These are phyloP conservation scores for Auricularia auricula-judae DNA, from an alignment of 768 basidiomycete species.

Conservation along the genomic window DNA sequence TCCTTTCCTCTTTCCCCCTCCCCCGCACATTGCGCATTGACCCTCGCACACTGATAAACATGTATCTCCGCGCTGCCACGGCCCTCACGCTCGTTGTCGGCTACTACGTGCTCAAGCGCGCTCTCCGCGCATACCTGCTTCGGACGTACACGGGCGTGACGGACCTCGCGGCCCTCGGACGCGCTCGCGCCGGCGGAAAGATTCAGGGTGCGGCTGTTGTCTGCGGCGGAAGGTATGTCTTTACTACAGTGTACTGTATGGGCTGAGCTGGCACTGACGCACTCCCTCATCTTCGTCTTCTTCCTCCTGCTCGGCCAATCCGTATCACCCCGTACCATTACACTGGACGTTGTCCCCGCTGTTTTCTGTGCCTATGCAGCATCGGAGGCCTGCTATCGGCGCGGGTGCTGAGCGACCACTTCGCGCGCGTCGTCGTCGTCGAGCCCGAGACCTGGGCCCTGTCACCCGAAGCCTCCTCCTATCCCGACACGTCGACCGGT, in stretches of 20 bases:
- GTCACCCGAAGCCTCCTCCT: not conserved
- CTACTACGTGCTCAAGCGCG: not conserved
- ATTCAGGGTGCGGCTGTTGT: not conserved
- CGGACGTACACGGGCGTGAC: not conserved
- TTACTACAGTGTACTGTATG: no score
- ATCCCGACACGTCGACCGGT: not conserved
- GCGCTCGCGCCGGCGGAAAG: not conserved
- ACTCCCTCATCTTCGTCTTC: no score
- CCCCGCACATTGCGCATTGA: no score
- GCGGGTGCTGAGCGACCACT: conserved; percentile 4
- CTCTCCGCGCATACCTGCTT: not conserved
- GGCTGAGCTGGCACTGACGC: no score
- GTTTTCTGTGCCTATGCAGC: not conserved
- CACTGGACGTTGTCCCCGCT: not conserved
- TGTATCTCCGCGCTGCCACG: no score
- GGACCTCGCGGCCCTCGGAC: not conserved
- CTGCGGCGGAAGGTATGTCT: not conserved
- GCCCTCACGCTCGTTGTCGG: no score
- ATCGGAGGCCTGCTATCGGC: conserved; percentile 4
- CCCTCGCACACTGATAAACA: no score
- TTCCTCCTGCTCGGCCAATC: no score
- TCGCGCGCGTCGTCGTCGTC: conserved; percentile 3
- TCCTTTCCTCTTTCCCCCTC: no score
- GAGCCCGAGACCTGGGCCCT: conserved; percentile 6
- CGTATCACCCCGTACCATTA: no score